Evolutionary conservation across 441 rosid species (phyloP), one percentile per base, ranked within the genome.

Genomic region (Manihot esculenta): DNA sequence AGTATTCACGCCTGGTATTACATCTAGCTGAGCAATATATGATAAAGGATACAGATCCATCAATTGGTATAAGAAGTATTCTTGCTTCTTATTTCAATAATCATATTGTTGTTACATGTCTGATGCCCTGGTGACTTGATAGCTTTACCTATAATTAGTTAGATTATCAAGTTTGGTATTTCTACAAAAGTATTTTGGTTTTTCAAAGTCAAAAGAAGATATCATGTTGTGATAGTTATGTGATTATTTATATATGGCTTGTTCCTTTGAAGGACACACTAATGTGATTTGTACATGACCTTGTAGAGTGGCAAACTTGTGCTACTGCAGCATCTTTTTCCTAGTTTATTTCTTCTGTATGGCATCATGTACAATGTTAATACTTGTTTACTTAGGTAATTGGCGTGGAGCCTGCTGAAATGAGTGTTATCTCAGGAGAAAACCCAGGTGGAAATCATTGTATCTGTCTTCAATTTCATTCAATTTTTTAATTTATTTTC

Each of bases 351-450:
- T 71, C 20, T 65, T 66, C 55, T 61, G 14, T 12, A 51, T 66
- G 27, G 66, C 47, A 24, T 63, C 42, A 20, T 66, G 44, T 49
- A 64, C 50, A 72, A 60, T 44, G 44, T 64, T 59, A 3, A 59
- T 10, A 15, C 64, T 75, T 73, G 24, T 68, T 72, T 72, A 30
- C 75, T 70, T 76, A 91, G 96, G 85, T 94, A 33, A 85, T 90
- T 49, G 99, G 99, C 2, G 97, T 92, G 76, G 99, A 94, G 77
- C 97, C 97, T 72, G 92, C 99, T 18, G 97, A 92, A 66, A 87
- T 95, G 79, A 92, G 93, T 81, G 78, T 94, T 60, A 84, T 92
- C 65, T 94, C 94, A 42, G 94, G 97, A 78, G 97, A 89, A 72
- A 89, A 82, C 54, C 79, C 88, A 48, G 97, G 97, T 90, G 72